Conservation (phyloP, 192 early-diverging fungal genomes). For the Gamsiella multidivaricata region DNA sequence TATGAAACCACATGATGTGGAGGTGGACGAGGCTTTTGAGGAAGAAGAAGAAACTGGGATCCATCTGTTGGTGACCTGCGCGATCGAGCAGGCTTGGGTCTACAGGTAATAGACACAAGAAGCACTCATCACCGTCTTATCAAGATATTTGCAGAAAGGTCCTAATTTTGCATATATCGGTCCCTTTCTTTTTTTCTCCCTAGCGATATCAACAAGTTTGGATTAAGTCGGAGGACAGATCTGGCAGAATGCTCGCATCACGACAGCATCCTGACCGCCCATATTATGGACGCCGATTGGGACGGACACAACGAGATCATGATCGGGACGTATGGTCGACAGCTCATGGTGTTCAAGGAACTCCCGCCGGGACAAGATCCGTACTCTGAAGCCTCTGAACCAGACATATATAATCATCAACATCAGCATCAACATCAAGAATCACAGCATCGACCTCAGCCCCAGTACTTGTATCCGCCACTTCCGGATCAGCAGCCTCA, state of each 20-base stretch:
- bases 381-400: not conserved
- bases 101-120: slow-evolving; percentile 57
- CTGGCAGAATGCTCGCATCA: slow-evolving; percentile 62
- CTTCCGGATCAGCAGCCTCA: no score
- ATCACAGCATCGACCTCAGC: not conserved
- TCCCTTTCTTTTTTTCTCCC: not conserved
- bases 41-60: slow-evolving; percentile 37
- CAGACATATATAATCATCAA: not conserved
- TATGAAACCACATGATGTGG: not conserved
- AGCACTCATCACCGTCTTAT: not conserved
- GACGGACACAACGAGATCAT: slow-evolving; percentile 66
- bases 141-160: not conserved
- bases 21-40: not conserved
- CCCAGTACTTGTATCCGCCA: no score
- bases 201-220: slow-evolving; percentile 57
- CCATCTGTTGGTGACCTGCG: slow-evolving; percentile 65
- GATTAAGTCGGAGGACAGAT: slow-evolving; percentile 48
- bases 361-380: slow-evolving; percentile 26
- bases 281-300: slow-evolving; percentile 71
- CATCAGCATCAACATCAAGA: not conserved
- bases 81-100: slow-evolving; percentile 64
- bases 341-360: slow-evolving; percentile 66
- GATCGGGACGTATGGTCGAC: slow-evolving; percentile 68
- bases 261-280: slow-evolving; percentile 66
- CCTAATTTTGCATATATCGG: not conserved